A percentile compares a stretch with the other conserved stretches of the same genome.
These are phyloP conservation scores for Colletotrichum filicis DNA, from an alignment of 2,329 filamentous ascomycete genomes.

Conservation along the genomic window DNA sequence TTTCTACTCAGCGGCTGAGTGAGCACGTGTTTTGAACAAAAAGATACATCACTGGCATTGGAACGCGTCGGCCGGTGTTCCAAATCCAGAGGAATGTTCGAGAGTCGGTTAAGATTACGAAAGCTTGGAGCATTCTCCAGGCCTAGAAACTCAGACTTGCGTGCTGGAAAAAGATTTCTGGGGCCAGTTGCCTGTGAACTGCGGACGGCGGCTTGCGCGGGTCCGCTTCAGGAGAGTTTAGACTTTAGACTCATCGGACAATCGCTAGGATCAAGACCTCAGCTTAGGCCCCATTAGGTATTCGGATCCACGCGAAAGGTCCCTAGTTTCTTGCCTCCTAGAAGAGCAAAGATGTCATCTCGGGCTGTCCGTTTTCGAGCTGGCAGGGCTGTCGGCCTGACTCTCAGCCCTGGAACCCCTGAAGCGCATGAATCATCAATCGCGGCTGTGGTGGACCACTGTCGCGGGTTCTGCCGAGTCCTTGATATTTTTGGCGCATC, in stretches of 20 bases:
- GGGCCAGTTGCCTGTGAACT: not conserved
- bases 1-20: not conserved
- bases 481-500: not conserved
- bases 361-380: conserved; percentile 9
- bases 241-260: not conserved
- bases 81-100: not conserved
- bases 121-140: not conserved
- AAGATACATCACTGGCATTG: not conserved
- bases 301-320: not conserved
- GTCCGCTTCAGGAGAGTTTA: not conserved
- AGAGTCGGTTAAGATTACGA: not conserved
- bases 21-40: not conserved
- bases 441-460: not conserved
- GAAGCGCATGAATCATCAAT: conserved; percentile 21
- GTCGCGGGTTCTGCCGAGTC: conserved; percentile 2
- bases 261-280: not conserved
- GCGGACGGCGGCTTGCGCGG: not conserved
- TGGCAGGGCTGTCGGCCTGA: not conserved
- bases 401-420: conserved; percentile 1
- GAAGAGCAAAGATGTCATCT: not conserved
- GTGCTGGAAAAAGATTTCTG: not conserved
- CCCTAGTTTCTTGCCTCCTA: not conserved
- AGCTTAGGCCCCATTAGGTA: not conserved
- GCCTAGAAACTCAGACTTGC: not conserved
- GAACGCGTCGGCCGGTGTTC: not conserved